Base-by-base conservation (phyloP, 441 rosid genomes). In the Adansonia madagascariensis region DNA sequence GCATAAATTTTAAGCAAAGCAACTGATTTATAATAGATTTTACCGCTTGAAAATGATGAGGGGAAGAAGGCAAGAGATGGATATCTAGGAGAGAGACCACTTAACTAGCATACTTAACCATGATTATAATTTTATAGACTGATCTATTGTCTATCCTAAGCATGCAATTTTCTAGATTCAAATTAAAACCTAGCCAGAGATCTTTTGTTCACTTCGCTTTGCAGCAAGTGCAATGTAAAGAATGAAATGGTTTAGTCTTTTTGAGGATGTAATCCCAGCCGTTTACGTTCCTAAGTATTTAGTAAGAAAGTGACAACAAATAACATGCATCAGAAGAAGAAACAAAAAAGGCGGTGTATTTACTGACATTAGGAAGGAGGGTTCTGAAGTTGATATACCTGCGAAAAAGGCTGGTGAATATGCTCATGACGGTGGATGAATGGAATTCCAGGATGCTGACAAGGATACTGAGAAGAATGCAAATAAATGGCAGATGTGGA, bases 371-470 rank as follows among this genome's bases (percentile, higher is more conserved):
- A 11, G 10, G n/a, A 67, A 67, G n/a, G 31, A 43, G 22, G 27
- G 8, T 70, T 50, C 20, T 1, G 44, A 56, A 65, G 27, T 67
- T 67, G 75, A 63, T 76, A 75, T 86, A 92, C 97, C 97, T 92
- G 97, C 15, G 88, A 74, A 83, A 88, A 91, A 68, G 89, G 83
- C 74, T 86, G 86, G 81, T 81, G 97, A 78, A 86, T 85, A 80
- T 88, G 92, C 43, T 88, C 97, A 79, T 77, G 89, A 60, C 86
- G 86, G 78, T 85, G 89, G 68, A 86, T 81, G 65, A 84, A 92
- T 74, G 93, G 89, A 82, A 92, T 85, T 75, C 92, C 92, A 64
- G 97, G 92, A 70, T 8, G 90, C 85, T 92, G 97, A 83, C 88
- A 84, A 53, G 97, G 88, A 86, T 88, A 89, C 59, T 89, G 97